phyloP scores from a whole-genome alignment of 768 basidiomycete genomes.

The Mycena indigotica region DNA sequence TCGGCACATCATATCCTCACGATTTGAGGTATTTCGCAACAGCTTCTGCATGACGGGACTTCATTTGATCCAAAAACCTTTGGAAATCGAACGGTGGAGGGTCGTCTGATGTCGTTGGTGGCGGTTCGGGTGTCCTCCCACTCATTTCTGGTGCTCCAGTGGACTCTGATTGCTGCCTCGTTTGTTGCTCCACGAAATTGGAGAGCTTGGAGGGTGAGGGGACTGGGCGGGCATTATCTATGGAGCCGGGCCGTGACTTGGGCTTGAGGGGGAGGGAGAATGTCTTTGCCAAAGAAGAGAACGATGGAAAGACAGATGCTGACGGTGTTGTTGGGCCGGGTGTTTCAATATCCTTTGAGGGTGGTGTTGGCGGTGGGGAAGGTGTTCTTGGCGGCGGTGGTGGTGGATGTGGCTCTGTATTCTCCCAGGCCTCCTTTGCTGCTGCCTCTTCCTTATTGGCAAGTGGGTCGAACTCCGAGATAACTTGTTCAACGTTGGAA shows the following conservation, averaged over 20 bases:
- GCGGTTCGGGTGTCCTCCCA: slow-evolving; percentile 17
- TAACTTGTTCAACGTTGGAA: slow-evolving; percentile 42
- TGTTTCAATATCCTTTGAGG: slow-evolving; percentile 36
- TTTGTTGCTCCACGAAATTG: slow-evolving; percentile 56
- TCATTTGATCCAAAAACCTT: slow-evolving; percentile 93
- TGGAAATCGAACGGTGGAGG: slow-evolving; percentile 86
- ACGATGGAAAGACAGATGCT: slow-evolving; percentile 57
- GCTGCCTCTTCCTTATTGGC: slow-evolving; percentile 57
- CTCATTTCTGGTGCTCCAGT: slow-evolving; percentile 10
- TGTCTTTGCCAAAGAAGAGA: slow-evolving; percentile 67
- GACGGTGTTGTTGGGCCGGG: slow-evolving; percentile 29
- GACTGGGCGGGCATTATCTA: slow-evolving; percentile 61
- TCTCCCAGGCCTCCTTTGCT: slow-evolving; percentile 67
- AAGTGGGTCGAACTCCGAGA: slow-evolving; percentile 72
- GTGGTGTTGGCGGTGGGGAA: slow-evolving; percentile 39
- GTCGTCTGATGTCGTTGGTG: slow-evolving; percentile 27
- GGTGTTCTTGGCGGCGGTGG: slow-evolving; percentile 48
- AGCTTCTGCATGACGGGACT: slow-evolving; percentile 82
- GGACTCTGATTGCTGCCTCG: slow-evolving; percentile 41
- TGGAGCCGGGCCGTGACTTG: slow-evolving; percentile 58
- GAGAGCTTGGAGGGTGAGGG: slow-evolving; percentile 59
- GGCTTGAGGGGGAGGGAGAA: slow-evolving; percentile 57
- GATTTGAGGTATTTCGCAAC: slow-evolving; percentile 95
- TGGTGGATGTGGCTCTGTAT: slow-evolving; percentile 63
- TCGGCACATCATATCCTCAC: slow-evolving; percentile 49